These are phyloP conservation scores for Venturia asperata DNA, from an alignment of 2,329 filamentous ascomycete species.

Conservation along the genomic window DNA sequence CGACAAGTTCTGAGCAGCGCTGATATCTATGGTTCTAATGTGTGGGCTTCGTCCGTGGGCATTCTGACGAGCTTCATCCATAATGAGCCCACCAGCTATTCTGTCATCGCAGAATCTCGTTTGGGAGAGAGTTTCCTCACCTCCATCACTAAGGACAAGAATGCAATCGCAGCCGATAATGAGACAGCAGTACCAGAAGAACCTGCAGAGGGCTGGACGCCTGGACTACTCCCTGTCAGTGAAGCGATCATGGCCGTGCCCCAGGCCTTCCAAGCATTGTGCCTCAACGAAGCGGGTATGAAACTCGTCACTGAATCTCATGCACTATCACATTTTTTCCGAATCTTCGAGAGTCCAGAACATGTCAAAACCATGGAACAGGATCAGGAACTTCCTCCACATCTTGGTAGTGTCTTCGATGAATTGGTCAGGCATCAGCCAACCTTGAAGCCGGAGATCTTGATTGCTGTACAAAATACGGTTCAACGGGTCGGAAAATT, in stretches of 20 bases:
- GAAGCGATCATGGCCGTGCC: conserved; percentile 87
- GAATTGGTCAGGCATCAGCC: conserved; percentile 94
- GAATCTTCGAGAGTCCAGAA: conserved; percentile 89
- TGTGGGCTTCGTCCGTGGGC: conserved; percentile 91
- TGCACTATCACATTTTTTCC: conserved; percentile 79
- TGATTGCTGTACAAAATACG: conserved; percentile 83
- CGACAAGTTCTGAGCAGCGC: conserved; percentile 76
- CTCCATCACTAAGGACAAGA: conserved; percentile 52
- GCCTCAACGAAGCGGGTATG: conserved; percentile 79
- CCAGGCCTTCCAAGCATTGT: conserved; percentile 86
- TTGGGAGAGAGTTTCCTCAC: conserved; percentile 81
- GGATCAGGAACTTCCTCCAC: conserved; percentile 64
- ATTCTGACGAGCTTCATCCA: conserved; percentile 96
- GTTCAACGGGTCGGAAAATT: conserved; percentile 71
- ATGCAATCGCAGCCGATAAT: neutral
- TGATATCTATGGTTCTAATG: conserved; percentile 74
- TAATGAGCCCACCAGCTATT: conserved; percentile 96
- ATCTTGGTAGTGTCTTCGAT: conserved; percentile 80
- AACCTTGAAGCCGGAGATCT: conserved; percentile 67
- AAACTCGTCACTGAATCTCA: conserved; percentile 77
- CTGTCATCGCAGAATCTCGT: conserved; percentile 88
- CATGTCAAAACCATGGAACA: conserved; percentile 77
- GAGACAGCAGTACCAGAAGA: conserved; percentile 3
- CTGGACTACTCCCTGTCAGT: conserved; percentile 71
- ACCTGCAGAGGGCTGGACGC: neutral